Evolutionary conservation across 352 stramenopile genomes (phyloP).

Genomic region (Phytophthora litchii): DNA sequence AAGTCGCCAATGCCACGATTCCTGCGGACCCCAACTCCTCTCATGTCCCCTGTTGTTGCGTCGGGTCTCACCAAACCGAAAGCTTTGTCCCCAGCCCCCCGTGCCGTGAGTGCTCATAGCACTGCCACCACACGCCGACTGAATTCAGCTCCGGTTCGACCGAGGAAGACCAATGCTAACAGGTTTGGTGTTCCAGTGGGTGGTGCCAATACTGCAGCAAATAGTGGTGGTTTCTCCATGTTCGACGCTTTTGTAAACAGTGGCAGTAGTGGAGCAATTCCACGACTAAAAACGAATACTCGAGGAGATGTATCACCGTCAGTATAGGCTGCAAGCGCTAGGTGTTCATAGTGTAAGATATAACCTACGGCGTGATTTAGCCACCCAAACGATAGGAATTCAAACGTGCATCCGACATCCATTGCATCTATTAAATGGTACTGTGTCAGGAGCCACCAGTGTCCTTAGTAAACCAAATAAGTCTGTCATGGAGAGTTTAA

Average conservation of each 20-base stretch:
- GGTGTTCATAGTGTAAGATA: constrained; percentile 40
- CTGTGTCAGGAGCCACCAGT: background rate
- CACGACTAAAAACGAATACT: constrained; percentile 52
- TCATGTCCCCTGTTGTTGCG: constrained; percentile 37
- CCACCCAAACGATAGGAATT: background rate
- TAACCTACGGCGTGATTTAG: constrained; percentile 8
- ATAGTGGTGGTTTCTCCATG: constrained; percentile 43
- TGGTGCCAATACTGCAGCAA: constrained; percentile 16
- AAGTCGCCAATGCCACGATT: constrained; percentile 51
- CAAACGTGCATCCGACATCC: constrained; percentile 1
- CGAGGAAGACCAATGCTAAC: constrained; percentile 54
- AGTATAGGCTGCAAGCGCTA: constrained; percentile 23
- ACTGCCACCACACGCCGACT: constrained; percentile 38
- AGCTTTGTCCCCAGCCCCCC: constrained; percentile 28
- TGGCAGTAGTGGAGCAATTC: constrained; percentile 40
- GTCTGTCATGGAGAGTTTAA: constrained; percentile 12
- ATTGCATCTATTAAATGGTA: constrained; percentile 26
- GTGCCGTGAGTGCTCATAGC: constrained; percentile 17
- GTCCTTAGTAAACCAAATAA: background rate
- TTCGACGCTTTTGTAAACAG: constrained; percentile 85
- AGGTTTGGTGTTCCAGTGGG: constrained; percentile 38
- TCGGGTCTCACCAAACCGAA: constrained; percentile 30
- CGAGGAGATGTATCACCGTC: constrained; percentile 28
- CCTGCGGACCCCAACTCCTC: constrained; percentile 38
- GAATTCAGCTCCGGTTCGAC: constrained; percentile 43